A percentile compares a stretch with the other conserved stretches of the same genome.
Evolutionary conservation across 2,329 filamentous ascomycete genomes (phyloP).

Genomic region (Geosmithia putterillii): DNA sequence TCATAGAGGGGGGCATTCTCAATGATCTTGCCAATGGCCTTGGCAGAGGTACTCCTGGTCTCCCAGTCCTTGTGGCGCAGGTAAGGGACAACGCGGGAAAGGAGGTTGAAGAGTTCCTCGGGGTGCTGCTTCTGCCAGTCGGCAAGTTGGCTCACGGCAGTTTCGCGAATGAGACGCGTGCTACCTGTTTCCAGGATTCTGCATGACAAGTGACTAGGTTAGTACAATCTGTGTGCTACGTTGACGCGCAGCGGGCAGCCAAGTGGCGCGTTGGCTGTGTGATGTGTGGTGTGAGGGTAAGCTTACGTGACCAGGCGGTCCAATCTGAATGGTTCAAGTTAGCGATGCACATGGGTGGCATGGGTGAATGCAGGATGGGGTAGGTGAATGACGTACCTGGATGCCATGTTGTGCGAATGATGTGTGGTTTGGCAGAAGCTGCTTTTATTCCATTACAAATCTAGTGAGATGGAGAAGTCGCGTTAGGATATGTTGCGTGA

Average conservation of each 20-base stretch:
- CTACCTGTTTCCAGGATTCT: slow-evolving; percentile 96
- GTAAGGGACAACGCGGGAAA: slow-evolving; percentile 91
- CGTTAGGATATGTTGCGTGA: background rate
- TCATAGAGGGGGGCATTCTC: slow-evolving; percentile 81
- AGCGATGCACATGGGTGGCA: background rate
- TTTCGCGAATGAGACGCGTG: slow-evolving; percentile 90
- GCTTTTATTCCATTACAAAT: background rate
- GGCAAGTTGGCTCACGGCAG: slow-evolving; percentile 89
- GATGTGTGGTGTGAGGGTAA: slow-evolving; percentile 14
- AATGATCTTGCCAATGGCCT: slow-evolving; percentile 87
- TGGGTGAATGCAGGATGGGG: background rate
- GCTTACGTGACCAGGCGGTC: slow-evolving; percentile 82
- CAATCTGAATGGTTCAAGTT: slow-evolving; percentile 42
- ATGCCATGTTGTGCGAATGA: slow-evolving; percentile 36
- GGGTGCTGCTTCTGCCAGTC: slow-evolving; percentile 98
- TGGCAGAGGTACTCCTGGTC: slow-evolving; percentile 83
- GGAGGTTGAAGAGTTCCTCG: slow-evolving; percentile 90
- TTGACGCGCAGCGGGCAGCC: no score
- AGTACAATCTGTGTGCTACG: background rate
- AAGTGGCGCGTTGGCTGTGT: no score
- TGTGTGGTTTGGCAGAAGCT: background rate
- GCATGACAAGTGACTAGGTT: no score
- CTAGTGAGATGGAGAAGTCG: background rate
- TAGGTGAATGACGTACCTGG: slow-evolving; percentile 27
- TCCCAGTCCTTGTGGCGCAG: slow-evolving; percentile 95